Base-by-base conservation (phyloP, 1,139 yeast genomes). In the Debaryomycetaceae sp. region DNA sequence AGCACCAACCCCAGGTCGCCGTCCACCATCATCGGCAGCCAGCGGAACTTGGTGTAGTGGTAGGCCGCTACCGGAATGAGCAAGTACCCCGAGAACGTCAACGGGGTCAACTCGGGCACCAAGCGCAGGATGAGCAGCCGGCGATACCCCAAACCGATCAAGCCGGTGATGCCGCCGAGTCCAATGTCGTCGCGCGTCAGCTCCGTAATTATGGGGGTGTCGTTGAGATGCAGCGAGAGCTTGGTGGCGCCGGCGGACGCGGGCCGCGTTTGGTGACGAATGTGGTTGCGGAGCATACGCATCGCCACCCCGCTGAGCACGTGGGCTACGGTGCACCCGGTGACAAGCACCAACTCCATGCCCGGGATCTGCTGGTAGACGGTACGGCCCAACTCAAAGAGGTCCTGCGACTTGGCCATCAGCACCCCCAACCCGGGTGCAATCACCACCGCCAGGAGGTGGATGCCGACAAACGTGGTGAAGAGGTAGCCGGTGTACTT, bases 1-100 rank as follows among this genome's bases (percentile, higher is more conserved):
- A 63, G 66, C 18, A 83, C 53, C 36, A 75, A 57, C 1, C 82
- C 67, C 6, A 81, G 71, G 49, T 82, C 93, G 1, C 86, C 91
- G 36, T 80, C 83, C 1, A 73, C 60, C 3, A 44, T 15, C 16
- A 58, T 34, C 0, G 93, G 89, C 0, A 61, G 58, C 10, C 63
- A 34, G 29, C 88, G 56, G 40, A 72, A 65, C 29, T 69, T 65
- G 13, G 55, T 41, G 13, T 61, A 57, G 45, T 83, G 94, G 29
- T 56, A 65, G 0, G 44, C 34, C 0, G 78, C 40, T 17, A 76
- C 45, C 0, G 75, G 71, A 0, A 71, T 39, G 25, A 78, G 53
- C 4, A 72, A 32, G 43, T 75, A 76, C 0, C 94, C 94, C 4
- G 83, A 63, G 30, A 78, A 65, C 17, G 77, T 64, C 19, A 77